Evolutionary conservation across 2,329 filamentous ascomycete genomes (phyloP).

Genomic region (Aspergillus pseudoterreus): DNA sequence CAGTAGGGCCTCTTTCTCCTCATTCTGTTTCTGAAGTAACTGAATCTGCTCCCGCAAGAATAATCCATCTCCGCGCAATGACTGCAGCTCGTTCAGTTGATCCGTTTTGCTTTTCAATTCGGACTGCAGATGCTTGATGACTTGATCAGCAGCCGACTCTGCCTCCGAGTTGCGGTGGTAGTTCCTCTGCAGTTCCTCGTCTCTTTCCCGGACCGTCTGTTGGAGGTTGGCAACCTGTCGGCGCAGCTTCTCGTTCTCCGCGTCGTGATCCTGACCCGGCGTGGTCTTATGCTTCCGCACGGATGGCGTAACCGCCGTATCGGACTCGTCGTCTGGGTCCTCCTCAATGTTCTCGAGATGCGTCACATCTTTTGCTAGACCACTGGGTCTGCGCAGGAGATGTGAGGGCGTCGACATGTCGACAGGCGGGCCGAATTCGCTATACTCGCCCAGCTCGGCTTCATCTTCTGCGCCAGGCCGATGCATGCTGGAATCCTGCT

Average conservation of each 20-base stretch:
- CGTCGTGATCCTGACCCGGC: slow-evolving; percentile 13
- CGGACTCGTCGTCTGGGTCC: slow-evolving; percentile 23
- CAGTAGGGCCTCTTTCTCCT: slow-evolving; percentile 22
- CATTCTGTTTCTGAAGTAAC: slow-evolving; percentile 24
- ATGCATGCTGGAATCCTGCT: slow-evolving; percentile 18
- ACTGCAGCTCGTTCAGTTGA: slow-evolving; percentile 26
- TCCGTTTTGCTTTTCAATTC: slow-evolving; percentile 33
- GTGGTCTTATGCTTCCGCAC: slow-evolving; percentile 19
- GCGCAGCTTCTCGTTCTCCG: slow-evolving; percentile 21
- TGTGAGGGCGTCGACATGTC: slow-evolving; percentile 45
- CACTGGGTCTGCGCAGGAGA: slow-evolving; percentile 29
- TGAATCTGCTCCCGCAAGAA: slow-evolving; percentile 29
- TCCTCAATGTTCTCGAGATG: slow-evolving; percentile 38
- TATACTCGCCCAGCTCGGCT: slow-evolving; percentile 34
- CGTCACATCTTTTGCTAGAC: slow-evolving; percentile 26
- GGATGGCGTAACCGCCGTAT: slow-evolving; percentile 24
- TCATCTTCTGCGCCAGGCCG: slow-evolving; percentile 29
- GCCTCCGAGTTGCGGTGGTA: slow-evolving; percentile 31
- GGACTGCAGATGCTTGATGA: slow-evolving; percentile 33
- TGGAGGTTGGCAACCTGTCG: slow-evolving; percentile 30
- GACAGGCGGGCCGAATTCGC: slow-evolving; percentile 40
- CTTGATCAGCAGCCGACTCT: slow-evolving; percentile 33
- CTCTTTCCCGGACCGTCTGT: slow-evolving; percentile 28
- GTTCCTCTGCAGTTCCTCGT: slow-evolving; percentile 32
- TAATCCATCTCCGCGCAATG: slow-evolving; percentile 19